Percentiles rank a stretch among this genome's conserved stretches.
Evolutionary conservation across 176 grass and related monocot genomes (phyloP).

Genomic region (Leersia perrieri): DNA sequence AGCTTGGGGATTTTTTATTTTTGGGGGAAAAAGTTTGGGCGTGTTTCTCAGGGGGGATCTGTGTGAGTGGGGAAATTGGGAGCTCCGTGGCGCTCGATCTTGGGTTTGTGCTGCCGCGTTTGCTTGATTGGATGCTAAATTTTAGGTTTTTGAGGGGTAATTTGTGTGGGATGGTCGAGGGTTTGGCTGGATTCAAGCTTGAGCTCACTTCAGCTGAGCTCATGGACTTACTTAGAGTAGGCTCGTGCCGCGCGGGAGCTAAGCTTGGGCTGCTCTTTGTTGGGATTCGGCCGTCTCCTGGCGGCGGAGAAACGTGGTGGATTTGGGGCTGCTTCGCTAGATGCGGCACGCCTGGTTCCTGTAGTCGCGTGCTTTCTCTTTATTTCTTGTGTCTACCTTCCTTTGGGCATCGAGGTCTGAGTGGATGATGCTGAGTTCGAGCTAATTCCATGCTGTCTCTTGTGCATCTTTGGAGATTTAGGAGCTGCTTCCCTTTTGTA

Average conservation of each 20-base stretch:
- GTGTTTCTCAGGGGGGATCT: slow-evolving; percentile 38
- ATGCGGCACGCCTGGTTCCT: slow-evolving; percentile 33
- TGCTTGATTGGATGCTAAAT: slow-evolving; percentile 28
- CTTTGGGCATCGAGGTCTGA: slow-evolving; percentile 23
- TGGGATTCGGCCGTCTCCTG: slow-evolving; percentile 26
- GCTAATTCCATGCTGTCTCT: not conserved
- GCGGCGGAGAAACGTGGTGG: slow-evolving; percentile 30
- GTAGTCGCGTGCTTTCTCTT: not conserved
- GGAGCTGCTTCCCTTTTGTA: not conserved
- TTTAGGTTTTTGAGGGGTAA: slow-evolving; percentile 25
- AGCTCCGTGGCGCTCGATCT: slow-evolving; percentile 45
- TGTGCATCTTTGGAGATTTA: slow-evolving; percentile 22
- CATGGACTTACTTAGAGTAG: not conserved
- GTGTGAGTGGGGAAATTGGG: slow-evolving; percentile 27
- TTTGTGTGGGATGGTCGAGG: slow-evolving; percentile 11
- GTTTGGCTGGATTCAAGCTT: slow-evolving; percentile 46
- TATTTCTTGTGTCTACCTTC: slow-evolving; percentile 6
- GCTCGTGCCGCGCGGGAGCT: not conserved
- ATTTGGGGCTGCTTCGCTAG: slow-evolving; percentile 43
- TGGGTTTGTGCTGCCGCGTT: not conserved
- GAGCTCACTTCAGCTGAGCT: slow-evolving; percentile 26
- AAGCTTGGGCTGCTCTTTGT: slow-evolving; percentile 19
- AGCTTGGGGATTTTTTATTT: slow-evolving; percentile 18
- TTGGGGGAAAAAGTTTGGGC: not conserved
- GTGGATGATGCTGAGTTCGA: not conserved